phyloP scores from a whole-genome alignment of 2,329 filamentous ascomycete species.

The Endocalyx cinctus region DNA sequence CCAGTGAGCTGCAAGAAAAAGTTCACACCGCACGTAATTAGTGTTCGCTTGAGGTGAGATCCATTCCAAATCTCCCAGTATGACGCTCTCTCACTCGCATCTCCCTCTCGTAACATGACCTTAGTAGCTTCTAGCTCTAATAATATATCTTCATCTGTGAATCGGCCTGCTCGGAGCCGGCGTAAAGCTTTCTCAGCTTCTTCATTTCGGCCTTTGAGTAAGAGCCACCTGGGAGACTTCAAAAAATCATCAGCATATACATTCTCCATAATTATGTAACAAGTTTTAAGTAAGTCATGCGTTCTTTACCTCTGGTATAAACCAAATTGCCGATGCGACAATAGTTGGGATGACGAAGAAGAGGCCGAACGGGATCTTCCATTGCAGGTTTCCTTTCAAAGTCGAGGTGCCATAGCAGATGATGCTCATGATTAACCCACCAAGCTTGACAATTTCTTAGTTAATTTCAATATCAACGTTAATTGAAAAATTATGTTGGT shows the following conservation, averaged over 20 bases:
- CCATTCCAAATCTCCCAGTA: no score
- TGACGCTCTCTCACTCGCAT: no score
- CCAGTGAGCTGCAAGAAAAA: slow-evolving; percentile 28
- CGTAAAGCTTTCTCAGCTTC: slow-evolving; percentile 23
- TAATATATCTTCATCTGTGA: slow-evolving; percentile 19
- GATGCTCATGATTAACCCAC: no score
- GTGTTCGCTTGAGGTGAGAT: slow-evolving; percentile 19
- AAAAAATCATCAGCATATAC: no score
- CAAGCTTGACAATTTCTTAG: no score
- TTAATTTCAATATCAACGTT: no score
- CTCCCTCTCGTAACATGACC: no score
- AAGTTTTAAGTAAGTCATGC: no score
- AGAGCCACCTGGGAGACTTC: slow-evolving; percentile 20
- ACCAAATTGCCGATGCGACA: slow-evolving; percentile 20
- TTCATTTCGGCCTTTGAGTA: slow-evolving; percentile 19
- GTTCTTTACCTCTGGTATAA: slow-evolving; percentile 22
- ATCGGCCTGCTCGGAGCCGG: slow-evolving; percentile 18
- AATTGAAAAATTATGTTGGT: slow-evolving; percentile 23
- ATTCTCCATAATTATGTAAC: no score
- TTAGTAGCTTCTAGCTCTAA: slow-evolving; percentile 10
- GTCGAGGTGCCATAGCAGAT: no score
- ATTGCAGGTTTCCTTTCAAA: no score
- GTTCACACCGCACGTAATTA: slow-evolving; percentile 21
- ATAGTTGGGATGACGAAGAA: slow-evolving; percentile 29
- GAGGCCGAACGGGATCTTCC: slow-evolving; percentile 28